These are phyloP conservation scores for Spiromastix sp. DNA, from an alignment of 2,329 filamentous ascomycete species.

Conservation along the genomic window DNA sequence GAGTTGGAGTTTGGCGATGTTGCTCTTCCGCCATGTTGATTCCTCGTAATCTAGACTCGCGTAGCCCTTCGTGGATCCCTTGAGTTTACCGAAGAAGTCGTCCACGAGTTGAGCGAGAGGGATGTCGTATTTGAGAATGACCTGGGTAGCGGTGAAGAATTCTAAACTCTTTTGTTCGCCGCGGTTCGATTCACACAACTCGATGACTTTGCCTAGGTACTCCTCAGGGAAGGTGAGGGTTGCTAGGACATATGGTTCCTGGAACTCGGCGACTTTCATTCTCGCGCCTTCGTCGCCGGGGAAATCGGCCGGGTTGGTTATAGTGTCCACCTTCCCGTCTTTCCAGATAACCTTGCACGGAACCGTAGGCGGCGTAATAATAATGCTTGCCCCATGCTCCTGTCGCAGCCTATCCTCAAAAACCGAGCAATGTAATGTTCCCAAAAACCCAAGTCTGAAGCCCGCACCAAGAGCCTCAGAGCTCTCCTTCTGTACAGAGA, in stretches of 20 bases:
- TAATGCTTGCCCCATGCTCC: constrained; percentile 88
- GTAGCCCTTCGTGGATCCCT: constrained; percentile 88
- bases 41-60: constrained; percentile 96
- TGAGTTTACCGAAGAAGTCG: constrained; percentile 94
- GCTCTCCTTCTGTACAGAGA: constrained; percentile 87
- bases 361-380: constrained; percentile 92
- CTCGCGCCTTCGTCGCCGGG: constrained; percentile 57
- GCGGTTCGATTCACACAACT: constrained; percentile 82
- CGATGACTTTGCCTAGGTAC: constrained; percentile 87
- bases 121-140: constrained; percentile 86
- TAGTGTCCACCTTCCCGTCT: constrained; percentile 65
- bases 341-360: constrained; percentile 76
- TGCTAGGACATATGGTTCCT: constrained; percentile 66
- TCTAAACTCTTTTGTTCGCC: constrained; percentile 79
- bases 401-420: constrained; percentile 92
- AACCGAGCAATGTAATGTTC: constrained; percentile 97
- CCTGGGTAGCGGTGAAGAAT: constrained; percentile 85
- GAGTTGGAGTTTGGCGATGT: constrained; percentile 79
- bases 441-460: constrained; percentile 87
- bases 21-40: constrained; percentile 69
- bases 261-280: constrained; percentile 49
- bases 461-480: constrained; percentile 89
- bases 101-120: constrained; percentile 86
- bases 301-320: constrained; percentile 81
- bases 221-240: constrained; percentile 90